Conservation (phyloP, 495 filamentous ascomycete species). For the Talaromyces borbonicus region DNA sequence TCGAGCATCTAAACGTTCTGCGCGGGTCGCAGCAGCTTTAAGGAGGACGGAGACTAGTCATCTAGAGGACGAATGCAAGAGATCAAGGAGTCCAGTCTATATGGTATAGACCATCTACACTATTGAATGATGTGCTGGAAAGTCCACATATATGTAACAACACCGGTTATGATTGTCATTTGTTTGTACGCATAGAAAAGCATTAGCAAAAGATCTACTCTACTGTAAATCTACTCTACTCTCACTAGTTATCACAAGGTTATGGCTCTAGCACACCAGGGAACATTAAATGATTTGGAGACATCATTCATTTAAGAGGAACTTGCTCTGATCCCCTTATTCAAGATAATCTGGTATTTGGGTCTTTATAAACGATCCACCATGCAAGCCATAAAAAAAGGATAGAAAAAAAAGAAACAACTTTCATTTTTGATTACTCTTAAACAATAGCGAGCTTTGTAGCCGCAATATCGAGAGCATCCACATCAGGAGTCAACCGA, state of each 20-base stretch:
- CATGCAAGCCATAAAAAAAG: too few species aligned
- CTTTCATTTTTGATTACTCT: conserved; percentile 18
- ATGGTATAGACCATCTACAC: too few species aligned
- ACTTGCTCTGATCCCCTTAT: not conserved
- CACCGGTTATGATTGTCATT: too few species aligned
- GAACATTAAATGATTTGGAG: conserved; percentile 1
- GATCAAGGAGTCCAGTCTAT: not conserved
- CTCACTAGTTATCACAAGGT: too few species aligned
- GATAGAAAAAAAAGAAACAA: conserved; percentile 22
- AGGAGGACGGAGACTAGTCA: too few species aligned
- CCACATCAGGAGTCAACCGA: conserved; percentile 87
- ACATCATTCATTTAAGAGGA: conserved; percentile 2
- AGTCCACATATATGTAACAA: too few species aligned
- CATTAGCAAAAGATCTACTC: too few species aligned
- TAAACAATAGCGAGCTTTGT: conserved; percentile 98
- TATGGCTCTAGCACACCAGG: too few species aligned
- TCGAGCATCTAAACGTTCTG: conserved; percentile 69
- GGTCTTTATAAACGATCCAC: not conserved
- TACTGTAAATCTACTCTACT: too few species aligned
- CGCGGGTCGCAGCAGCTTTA: conserved; percentile 36
- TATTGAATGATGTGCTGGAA: too few species aligned
- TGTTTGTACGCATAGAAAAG: too few species aligned
- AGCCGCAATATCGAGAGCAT: conserved; percentile 97
- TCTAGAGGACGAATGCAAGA: not conserved
- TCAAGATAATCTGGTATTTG: not conserved